Evolutionary conservation across 1,284 basidiomycete genomes (phyloP).

Genomic region (Coniophora puteana): DNA sequence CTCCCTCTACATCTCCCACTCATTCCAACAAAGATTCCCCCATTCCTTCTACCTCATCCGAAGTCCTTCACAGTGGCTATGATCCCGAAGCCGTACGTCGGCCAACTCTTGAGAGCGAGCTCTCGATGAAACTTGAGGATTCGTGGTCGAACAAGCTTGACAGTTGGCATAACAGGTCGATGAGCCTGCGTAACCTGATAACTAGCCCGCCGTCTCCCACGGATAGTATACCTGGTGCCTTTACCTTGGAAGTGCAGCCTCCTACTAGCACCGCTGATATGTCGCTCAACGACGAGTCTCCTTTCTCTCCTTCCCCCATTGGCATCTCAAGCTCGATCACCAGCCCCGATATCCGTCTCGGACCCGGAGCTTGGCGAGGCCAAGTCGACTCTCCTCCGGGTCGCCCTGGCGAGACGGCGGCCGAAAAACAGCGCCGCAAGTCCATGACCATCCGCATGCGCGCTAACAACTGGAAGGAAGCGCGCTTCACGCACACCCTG

Average conservation of each 20-base stretch:
- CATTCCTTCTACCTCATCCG: constrained; percentile 6
- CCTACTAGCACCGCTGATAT: no score
- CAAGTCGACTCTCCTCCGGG: constrained; percentile 3
- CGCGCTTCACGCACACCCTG: constrained; percentile 33
- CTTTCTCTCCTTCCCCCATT: background rate
- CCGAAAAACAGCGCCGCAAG: constrained; percentile 31
- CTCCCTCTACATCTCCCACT: constrained; percentile 29
- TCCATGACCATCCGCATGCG: constrained; percentile 43
- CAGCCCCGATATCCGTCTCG: background rate
- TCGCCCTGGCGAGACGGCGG: constrained; percentile 8
- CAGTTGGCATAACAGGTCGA: constrained; percentile 16
- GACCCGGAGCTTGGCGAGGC: constrained; percentile 12
- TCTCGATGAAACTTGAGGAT: constrained; percentile 24
- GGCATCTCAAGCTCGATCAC: constrained; percentile 3
- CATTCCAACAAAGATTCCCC: constrained; percentile 25
- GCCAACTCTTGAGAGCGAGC: constrained; percentile 29
- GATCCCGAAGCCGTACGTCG: constrained; percentile 8
- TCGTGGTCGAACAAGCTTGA: no score
- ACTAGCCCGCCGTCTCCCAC: constrained; percentile 7
- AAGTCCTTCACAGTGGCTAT: constrained; percentile 5
- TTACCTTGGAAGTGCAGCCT: no score
- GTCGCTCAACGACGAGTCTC: background rate
- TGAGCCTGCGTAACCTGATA: constrained; percentile 19
- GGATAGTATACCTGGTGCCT: no score
- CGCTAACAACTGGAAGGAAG: constrained; percentile 41